phyloP scores from a whole-genome alignment of 2,329 filamentous ascomycete genomes.

The Parafenestella ontariensis region DNA sequence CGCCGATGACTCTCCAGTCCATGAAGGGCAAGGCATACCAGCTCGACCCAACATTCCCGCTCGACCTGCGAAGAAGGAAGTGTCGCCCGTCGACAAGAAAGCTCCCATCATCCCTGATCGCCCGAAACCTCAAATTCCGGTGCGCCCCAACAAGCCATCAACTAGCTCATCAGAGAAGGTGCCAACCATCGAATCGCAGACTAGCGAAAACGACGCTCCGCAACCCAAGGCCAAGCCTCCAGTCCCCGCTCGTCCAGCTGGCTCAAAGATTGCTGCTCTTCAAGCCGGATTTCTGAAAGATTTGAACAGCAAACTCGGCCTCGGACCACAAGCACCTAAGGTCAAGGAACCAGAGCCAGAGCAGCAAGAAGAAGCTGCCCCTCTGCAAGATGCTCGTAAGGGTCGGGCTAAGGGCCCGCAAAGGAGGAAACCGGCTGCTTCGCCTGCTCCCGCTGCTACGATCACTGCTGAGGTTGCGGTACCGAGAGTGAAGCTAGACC shows the following conservation, averaged over 20 bases:
- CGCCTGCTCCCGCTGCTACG: constrained; percentile 59
- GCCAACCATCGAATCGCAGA: constrained; percentile 30
- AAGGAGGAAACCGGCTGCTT: constrained; percentile 70
- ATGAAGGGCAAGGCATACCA: constrained; percentile 39
- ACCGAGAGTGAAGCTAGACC: constrained; percentile 29
- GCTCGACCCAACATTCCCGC: constrained; percentile 41
- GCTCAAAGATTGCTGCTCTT: constrained; percentile 87
- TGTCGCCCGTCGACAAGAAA: constrained; percentile 60
- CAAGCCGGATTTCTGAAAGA: constrained; percentile 94
- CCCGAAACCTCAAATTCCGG: constrained; percentile 70
- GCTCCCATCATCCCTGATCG: constrained; percentile 62
- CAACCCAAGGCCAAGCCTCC: constrained; percentile 78
- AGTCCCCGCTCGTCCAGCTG: constrained; percentile 78
- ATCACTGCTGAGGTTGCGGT: constrained; percentile 48
- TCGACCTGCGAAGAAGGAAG: constrained; percentile 45
- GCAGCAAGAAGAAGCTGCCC: constrained; percentile 68
- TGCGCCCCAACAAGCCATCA: constrained; percentile 62
- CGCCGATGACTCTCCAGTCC: constrained; percentile 40
- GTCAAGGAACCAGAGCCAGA: constrained; percentile 72
- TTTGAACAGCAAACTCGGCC: constrained; percentile 84
- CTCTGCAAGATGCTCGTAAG: constrained; percentile 89
- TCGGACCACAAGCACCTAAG: constrained; percentile 83
- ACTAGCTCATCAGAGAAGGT: constrained; percentile 52
- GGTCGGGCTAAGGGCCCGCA: constrained; percentile 87
- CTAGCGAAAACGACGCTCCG: constrained; percentile 45